These are phyloP conservation scores for Chimonanthus salicifolius DNA, from an alignment of 164 flowering plant genomes.

Conservation along the genomic window DNA sequence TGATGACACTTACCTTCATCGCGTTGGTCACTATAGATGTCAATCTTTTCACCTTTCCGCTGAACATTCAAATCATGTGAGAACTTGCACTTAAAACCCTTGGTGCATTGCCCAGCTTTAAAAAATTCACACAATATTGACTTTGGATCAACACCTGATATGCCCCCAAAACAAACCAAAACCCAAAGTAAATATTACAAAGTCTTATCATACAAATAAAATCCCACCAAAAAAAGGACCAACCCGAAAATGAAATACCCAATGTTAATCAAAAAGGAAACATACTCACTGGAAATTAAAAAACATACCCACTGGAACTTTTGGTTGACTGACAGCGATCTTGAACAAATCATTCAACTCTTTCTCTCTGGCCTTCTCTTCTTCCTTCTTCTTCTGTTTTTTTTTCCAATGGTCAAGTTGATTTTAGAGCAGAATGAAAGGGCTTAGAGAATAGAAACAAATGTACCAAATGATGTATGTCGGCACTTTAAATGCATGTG, in stretches of 20 bases:
- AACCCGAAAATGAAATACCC: not conserved
- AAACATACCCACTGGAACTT: conserved; percentile 79
- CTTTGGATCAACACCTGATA: conserved; percentile 97
- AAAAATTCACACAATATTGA: conserved; percentile 88
- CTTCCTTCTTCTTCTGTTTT: conserved; percentile 94
- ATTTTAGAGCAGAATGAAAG: not conserved
- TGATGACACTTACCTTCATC: conserved; percentile 48
- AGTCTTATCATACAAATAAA: not conserved
- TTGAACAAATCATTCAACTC: conserved; percentile 90
- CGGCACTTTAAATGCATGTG: not conserved
- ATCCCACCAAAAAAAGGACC: not conserved
- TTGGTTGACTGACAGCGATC: conserved; percentile 90
- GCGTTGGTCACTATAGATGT: conserved; percentile 84
- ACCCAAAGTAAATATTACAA: not conserved
- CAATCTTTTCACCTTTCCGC: conserved; percentile 96
- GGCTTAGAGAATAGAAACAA: not conserved
- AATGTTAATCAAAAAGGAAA: not conserved
- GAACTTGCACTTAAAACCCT: conserved; percentile 98
- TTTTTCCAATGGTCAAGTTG: too few species aligned
- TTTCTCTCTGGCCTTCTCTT: conserved; percentile 88
- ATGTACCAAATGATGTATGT: too few species aligned
- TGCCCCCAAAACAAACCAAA: not conserved
- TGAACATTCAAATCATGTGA: conserved; percentile 94
- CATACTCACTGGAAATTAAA: not conserved
- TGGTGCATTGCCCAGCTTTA: conserved; percentile 89